Evolutionary conservation across 352 stramenopile genomes (phyloP), one percentile per base, ranked within the genome.

Genomic region (Pythium phragmiticola): DNA sequence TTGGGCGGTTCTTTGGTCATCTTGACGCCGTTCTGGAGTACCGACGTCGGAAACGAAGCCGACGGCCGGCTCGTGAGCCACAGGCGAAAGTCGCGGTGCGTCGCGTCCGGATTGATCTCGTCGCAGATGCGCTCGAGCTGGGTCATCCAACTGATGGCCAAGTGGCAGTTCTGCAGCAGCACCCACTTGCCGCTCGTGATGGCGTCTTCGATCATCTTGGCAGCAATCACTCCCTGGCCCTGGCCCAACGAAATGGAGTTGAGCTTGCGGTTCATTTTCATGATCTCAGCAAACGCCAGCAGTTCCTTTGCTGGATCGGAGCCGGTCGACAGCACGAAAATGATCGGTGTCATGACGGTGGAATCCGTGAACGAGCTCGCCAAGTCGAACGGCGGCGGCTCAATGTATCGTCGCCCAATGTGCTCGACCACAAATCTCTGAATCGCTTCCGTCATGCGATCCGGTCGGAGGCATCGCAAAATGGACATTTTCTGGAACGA

Each of bases 1-100:
- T 96, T 97, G 2, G 92, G 92, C 17, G 92, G 90, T 66, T 98
- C 92, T 49, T 97, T 97, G 5, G 92, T 98, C 87, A 98, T 98
- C 70, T 98, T 98, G 11, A 98, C 89, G 8, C 89, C 84, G 47
- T 94, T 96, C 62, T 98, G 92, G 13, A 98, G 81, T 39, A 98
- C 87, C 7, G 82, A 91, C 2, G 95, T 93, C 1, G 92, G 92
- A 53, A 88, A 89, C 58, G 67, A 84, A 62, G 45, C 77, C n/a
- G 70, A 95, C 62, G 58, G 69, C 12, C 74, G 89, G 79, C 74
- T 93, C 41, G 92, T 98, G 34, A 98, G 83, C 92, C 92, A 98
- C 37, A 98, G 59, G 11, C 92, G 83, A 72, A 98, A 98, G 74
- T 98, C 93, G n/a, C 92, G 91, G 64, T 92, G 92, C 16, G 88